These are phyloP conservation scores for Mycena venus DNA, from an alignment of 768 basidiomycete genomes.

Conservation along the genomic window DNA sequence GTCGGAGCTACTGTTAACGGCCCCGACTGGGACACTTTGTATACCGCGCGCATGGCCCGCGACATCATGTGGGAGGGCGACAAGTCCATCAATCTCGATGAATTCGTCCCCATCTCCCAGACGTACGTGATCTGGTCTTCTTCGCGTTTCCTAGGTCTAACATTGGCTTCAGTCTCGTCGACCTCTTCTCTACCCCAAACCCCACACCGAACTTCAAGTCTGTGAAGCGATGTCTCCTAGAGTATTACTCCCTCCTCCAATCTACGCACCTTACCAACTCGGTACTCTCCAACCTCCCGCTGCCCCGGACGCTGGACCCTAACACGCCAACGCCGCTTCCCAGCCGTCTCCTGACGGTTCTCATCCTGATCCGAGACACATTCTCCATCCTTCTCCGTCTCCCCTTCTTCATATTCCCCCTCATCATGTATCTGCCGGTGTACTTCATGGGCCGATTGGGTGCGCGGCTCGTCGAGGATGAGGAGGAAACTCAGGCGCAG, in stretches of 20 bases:
- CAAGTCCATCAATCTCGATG: slow-evolving; percentile 79
- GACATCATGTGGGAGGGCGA: slow-evolving; percentile 94
- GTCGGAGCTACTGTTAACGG: slow-evolving; percentile 89
- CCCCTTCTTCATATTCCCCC: slow-evolving; percentile 91
- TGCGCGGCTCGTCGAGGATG: slow-evolving; percentile 80
- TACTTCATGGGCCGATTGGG: slow-evolving; percentile 87
- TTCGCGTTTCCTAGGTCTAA: slow-evolving; percentile 6
- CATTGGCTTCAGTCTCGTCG: slow-evolving; percentile 75
- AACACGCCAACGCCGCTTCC: slow-evolving; percentile 81
- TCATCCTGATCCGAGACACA: slow-evolving; percentile 84
- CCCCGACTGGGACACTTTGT: slow-evolving; percentile 94
- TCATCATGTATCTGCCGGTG: slow-evolving; percentile 86
- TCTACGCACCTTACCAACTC: slow-evolving; percentile 88
- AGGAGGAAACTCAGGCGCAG: slow-evolving; percentile 96
- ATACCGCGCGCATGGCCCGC: slow-evolving; percentile 91
- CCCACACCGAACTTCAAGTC: slow-evolving; percentile 69
- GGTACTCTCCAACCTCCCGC: slow-evolving; percentile 85
- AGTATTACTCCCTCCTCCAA: slow-evolving; percentile 90
- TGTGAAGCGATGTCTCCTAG: slow-evolving; percentile 79
- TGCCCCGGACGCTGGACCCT: slow-evolving; percentile 89
- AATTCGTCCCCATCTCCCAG: slow-evolving; percentile 89
- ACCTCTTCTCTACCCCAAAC: slow-evolving; percentile 84
- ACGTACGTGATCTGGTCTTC: slow-evolving; percentile 71
- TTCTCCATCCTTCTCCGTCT: slow-evolving; percentile 77
- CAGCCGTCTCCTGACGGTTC: slow-evolving; percentile 84